These are phyloP conservation scores for Castanea mollissima DNA, from an alignment of 306 rosid species.

Conservation along the genomic window DNA sequence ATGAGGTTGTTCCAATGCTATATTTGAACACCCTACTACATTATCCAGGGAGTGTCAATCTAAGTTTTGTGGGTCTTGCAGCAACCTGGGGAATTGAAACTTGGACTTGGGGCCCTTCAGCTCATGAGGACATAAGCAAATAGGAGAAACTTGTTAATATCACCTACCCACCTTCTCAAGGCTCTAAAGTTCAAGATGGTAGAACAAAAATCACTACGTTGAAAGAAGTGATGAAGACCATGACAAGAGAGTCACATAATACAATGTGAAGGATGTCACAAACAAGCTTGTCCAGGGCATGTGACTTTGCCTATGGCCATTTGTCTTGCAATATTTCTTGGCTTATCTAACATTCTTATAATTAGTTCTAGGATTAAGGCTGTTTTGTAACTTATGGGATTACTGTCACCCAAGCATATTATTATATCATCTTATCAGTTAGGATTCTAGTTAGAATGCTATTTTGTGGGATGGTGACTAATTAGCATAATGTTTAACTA, in stretches of 20 bases:
- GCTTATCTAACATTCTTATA: not conserved
- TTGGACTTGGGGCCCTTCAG: too few species aligned
- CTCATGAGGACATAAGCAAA: too few species aligned
- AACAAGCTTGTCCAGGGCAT: not conserved
- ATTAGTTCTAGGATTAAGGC: not conserved
- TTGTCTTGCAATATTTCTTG: not conserved
- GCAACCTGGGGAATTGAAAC: too few species aligned
- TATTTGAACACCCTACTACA: too few species aligned
- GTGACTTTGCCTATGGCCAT: not conserved
- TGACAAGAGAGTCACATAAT: not conserved
- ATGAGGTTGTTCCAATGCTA: too few species aligned
- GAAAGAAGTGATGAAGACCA: not conserved
- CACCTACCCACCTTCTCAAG: too few species aligned
- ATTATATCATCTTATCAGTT: not conserved
- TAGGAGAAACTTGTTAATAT: too few species aligned
- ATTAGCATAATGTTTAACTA: not conserved
- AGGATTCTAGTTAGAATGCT: not conserved
- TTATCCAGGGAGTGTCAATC: too few species aligned
- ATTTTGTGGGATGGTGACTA: not conserved
- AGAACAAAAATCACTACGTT: not conserved
- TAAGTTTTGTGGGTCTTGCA: too few species aligned
- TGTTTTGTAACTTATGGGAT: not conserved
- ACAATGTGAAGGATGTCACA: not conserved
- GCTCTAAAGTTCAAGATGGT: too few species aligned
- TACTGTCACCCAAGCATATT: not conserved